Percentiles rank a stretch among this genome's conserved stretches.
These are phyloP conservation scores for Phoenix roebelenii DNA, from an alignment of 176 grass and related monocot genomes.

Conservation along the genomic window DNA sequence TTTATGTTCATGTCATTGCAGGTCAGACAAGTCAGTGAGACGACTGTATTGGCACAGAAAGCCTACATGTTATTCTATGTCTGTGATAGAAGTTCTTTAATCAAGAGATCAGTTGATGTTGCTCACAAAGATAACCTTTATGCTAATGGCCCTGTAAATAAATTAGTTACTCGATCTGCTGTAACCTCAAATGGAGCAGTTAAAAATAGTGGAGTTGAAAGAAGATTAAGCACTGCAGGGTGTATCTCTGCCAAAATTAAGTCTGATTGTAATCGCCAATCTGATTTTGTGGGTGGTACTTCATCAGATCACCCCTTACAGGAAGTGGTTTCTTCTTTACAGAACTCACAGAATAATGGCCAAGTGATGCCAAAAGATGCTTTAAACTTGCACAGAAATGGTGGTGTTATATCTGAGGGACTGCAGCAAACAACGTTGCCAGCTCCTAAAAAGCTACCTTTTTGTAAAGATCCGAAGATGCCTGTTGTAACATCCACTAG, in stretches of 20 bases:
- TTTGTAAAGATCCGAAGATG: neutral
- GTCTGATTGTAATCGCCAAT: neutral
- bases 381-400: slow-evolving; percentile 14
- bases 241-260: slow-evolving; percentile 12
- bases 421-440: neutral
- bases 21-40: slow-evolving; percentile 87
- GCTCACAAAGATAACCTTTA: slow-evolving; percentile 21
- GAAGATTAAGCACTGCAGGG: slow-evolving; percentile 1
- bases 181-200: slow-evolving; percentile 27
- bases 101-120: slow-evolving; percentile 23
- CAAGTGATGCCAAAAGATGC: slow-evolving; percentile 12
- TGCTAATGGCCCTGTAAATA: slow-evolving; percentile 33
- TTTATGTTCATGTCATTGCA: slow-evolving; percentile 16
- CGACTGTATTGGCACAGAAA: slow-evolving; percentile 72
- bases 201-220: slow-evolving; percentile 20
- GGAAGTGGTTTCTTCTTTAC: neutral
- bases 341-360: slow-evolving; percentile 25
- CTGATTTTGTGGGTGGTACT: slow-evolving; percentile 3
- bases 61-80: slow-evolving; percentile 99
- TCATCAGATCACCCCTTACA: slow-evolving; percentile 17
- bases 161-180: slow-evolving; percentile 19
- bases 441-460: slow-evolving; percentile 11
- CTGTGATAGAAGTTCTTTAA: slow-evolving; percentile 41
- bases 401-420: too few species aligned
- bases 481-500: too few species aligned